These are phyloP conservation scores for Suhomyces taliae DNA, from an alignment of 1,139 yeast genomes.

Conservation along the genomic window DNA sequence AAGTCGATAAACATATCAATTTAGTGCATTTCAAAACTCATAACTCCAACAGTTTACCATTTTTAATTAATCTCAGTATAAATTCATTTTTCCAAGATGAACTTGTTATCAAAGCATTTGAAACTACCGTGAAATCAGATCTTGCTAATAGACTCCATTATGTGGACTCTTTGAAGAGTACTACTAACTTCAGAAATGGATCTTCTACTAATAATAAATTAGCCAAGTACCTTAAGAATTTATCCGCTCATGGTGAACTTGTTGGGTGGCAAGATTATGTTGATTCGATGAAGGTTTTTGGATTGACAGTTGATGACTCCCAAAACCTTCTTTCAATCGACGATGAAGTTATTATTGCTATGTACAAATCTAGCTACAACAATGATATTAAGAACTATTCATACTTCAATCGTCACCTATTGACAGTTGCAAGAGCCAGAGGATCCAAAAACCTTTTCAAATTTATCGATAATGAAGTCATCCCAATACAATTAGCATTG, in stretches of 20 bases:
- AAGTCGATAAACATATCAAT: constrained; percentile 43
- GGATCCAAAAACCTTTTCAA: constrained; percentile 43
- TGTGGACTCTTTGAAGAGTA: constrained; percentile 56
- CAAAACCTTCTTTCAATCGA: constrained; percentile 28
- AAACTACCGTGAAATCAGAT: constrained; percentile 54
- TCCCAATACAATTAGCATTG: constrained; percentile 59
- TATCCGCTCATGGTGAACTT: constrained; percentile 52
- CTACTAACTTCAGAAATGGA: constrained; percentile 18
- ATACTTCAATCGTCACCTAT: constrained; percentile 38
- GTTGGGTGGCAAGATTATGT: constrained; percentile 63
- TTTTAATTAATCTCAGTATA: constrained; percentile 56
- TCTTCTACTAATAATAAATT: constrained; percentile 20
- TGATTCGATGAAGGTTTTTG: constrained; percentile 54
- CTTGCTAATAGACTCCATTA: constrained; percentile 55
- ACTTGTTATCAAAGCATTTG: constrained; percentile 61
- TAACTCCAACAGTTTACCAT: constrained; percentile 27
- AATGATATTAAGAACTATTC: constrained; percentile 36
- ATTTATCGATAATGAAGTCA: constrained; percentile 55
- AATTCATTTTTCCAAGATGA: constrained; percentile 62
- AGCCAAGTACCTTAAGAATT: constrained; percentile 51
- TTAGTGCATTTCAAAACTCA: constrained; percentile 24
- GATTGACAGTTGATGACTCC: constrained; percentile 37
- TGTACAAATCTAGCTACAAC: constrained; percentile 43
- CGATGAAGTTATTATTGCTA: constrained; percentile 44
- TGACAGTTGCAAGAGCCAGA: constrained; percentile 45